Percentiles rank a stretch among this genome's conserved stretches.
Evolutionary conservation across 2,329 filamentous ascomycete species (phyloP).

Genomic region (Lachnellula subtilissima): DNA sequence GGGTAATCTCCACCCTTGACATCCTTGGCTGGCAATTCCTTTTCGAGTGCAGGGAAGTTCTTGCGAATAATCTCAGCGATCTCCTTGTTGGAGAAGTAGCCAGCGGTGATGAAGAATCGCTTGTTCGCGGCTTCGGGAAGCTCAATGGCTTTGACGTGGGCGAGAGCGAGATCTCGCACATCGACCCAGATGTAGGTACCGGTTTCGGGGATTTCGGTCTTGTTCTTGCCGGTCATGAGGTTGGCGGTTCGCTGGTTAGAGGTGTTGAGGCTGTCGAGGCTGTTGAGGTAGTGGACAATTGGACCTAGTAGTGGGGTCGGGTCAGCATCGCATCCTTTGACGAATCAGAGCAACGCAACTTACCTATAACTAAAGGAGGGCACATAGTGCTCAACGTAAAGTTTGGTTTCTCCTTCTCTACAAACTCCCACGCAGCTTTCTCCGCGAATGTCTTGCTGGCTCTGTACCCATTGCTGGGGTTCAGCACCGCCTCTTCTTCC

Average conservation of each 20-base stretch:
- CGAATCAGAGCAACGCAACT: neutral
- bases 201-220: slow-evolving; percentile 52
- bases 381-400: slow-evolving; percentile 60
- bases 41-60: slow-evolving; percentile 49
- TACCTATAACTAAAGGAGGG: slow-evolving; percentile 47
- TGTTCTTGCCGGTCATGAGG: slow-evolving; percentile 58
- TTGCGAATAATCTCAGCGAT: slow-evolving; percentile 52
- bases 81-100: slow-evolving; percentile 56
- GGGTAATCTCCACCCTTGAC: slow-evolving; percentile 34
- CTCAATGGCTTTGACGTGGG: slow-evolving; percentile 57
- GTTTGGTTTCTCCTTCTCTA: slow-evolving; percentile 47
- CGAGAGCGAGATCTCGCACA: slow-evolving; percentile 56
- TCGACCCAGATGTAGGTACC: slow-evolving; percentile 56
- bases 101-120: slow-evolving; percentile 59
- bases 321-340: neutral
- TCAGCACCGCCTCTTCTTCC: slow-evolving; percentile 41
- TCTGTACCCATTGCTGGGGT: slow-evolving; percentile 36
- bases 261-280: slow-evolving; percentile 62
- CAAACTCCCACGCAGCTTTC: slow-evolving; percentile 60
- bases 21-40: slow-evolving; percentile 40
- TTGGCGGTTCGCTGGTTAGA: slow-evolving; percentile 65
- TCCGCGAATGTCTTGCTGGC: slow-evolving; percentile 60
- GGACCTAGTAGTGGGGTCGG: slow-evolving; percentile 47
- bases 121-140: slow-evolving; percentile 53
- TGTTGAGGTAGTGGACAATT: slow-evolving; percentile 58